Base-by-base conservation (phyloP, 495 filamentous ascomycete genomes). In the Poronia punctata region DNA sequence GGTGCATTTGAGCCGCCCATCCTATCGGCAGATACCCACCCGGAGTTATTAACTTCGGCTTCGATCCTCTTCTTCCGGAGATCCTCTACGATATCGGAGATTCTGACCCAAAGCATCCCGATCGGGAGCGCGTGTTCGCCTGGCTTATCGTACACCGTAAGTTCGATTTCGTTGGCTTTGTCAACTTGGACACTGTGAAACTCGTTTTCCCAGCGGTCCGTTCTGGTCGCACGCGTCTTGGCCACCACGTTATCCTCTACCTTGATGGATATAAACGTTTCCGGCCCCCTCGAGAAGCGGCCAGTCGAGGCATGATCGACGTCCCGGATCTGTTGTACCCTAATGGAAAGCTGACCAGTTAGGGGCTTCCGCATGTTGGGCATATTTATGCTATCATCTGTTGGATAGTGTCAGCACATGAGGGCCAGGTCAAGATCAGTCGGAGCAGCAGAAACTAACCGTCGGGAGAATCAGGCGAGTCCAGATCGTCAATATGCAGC, bases 1-100 rank as follows among this genome's bases (percentile, higher is more conserved):
- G 71, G 59, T 6, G 18, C 48, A 33, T 38, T 35, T 12, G 52
- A 39, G n/a, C 65, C 60, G 66, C 66, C 84, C 80, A 97, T 89
- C 46, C 86, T 83, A 54, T 96, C 90, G 24, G 92, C 92, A 37
- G 93, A 95, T 38, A 95, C 92, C 92, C 92, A 99, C 30, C 90
- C 92, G 28, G 83, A 82, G 38, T 76, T 77, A 51, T 87, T 89
- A 43, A 95, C 80, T 53, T 99, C 92, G 3, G 86, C 80, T 60
- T 97, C 93, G 46, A 99, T 88, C 67, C 84, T 96, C 72, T 96
- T 97, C 35, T 88, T 83, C 49, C 92, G 84, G 74, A 97, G 89
- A 61, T 97, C 92, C 53, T 99, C 92, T 18, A 83, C 87, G 47
- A 99, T 94, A 60, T 99, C 92, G 25, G 93, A 90, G 54, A 99